phyloP scores from a whole-genome alignment of 768 basidiomycete species.

The Roridomyces roridus region DNA sequence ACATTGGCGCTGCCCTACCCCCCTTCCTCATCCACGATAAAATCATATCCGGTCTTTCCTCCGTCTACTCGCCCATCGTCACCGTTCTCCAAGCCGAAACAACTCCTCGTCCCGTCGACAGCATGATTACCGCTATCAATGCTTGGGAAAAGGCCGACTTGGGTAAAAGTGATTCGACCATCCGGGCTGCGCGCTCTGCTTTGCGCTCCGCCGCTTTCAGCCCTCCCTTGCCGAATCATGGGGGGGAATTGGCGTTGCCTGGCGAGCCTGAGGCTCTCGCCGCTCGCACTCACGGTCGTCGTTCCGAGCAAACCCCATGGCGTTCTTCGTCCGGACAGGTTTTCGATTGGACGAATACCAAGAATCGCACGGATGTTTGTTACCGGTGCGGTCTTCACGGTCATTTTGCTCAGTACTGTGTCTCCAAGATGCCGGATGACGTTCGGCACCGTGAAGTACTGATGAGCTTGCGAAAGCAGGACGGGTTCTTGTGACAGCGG shows the following conservation, averaged over 20 bases:
- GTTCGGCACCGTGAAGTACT: too few relatives aligned
- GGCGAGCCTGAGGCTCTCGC: background rate
- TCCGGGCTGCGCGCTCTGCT: background rate
- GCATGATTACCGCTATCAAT: constrained; percentile 2
- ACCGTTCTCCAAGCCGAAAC: constrained; percentile 1
- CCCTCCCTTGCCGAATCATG: background rate
- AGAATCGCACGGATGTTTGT: constrained; percentile 1
- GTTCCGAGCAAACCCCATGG: background rate
- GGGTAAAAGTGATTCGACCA: background rate
- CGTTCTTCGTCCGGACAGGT: background rate
- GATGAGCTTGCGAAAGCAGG: too few relatives aligned
- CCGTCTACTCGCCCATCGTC: constrained; percentile 1
- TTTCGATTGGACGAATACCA: constrained; percentile 8
- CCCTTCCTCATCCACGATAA: background rate
- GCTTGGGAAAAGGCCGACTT: constrained; percentile 4
- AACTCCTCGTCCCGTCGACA: background rate
- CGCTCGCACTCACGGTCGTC: background rate
- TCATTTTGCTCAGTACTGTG: constrained; percentile 6
- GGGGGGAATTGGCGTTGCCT: too few relatives aligned
- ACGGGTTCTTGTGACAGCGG: too few relatives aligned
- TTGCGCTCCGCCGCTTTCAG: background rate
- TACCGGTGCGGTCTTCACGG: background rate
- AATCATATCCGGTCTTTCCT: constrained; percentile 1
- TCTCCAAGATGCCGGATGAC: constrained; percentile 2
- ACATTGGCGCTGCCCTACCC: background rate